Evolutionary conservation across 495 filamentous ascomycete species (phyloP).

Genomic region (Neurospora sp.): DNA sequence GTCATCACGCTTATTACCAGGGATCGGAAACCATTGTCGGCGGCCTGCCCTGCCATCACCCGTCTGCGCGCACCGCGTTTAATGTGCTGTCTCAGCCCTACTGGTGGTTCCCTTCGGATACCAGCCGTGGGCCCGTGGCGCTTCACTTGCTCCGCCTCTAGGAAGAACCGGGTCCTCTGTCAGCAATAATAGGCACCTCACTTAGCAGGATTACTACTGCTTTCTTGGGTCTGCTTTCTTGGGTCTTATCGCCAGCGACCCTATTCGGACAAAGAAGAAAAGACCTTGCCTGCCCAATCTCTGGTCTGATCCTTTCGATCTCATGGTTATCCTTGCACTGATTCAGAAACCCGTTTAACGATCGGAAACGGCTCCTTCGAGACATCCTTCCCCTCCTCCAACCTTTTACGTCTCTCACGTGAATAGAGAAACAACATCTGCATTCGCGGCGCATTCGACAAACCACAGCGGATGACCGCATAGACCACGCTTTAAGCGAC

Average conservation of each 20-base stretch:
- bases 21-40: neutral
- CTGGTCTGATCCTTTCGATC: neutral
- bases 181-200: neutral
- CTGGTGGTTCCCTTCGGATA: neutral
- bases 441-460: neutral
- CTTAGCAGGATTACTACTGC: neutral
- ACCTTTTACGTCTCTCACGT: neutral
- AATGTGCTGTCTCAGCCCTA: neutral
- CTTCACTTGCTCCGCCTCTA: neutral
- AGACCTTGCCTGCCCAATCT: constrained; percentile 9
- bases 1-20: neutral
- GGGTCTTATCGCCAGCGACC: neutral
- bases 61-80: neutral
- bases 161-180: neutral
- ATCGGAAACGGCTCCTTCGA: neutral
- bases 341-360: neutral
- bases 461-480: neutral
- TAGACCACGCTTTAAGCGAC: neutral
- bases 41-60: neutral
- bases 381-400: neutral
- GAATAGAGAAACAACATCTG: neutral
- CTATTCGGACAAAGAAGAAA: constrained; percentile 6
- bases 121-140: neutral
- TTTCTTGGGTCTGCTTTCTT: neutral
- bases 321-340: neutral